Base-by-base conservation (phyloP, 352 stramenopile species). In the Globisporangium lucens region DNA sequence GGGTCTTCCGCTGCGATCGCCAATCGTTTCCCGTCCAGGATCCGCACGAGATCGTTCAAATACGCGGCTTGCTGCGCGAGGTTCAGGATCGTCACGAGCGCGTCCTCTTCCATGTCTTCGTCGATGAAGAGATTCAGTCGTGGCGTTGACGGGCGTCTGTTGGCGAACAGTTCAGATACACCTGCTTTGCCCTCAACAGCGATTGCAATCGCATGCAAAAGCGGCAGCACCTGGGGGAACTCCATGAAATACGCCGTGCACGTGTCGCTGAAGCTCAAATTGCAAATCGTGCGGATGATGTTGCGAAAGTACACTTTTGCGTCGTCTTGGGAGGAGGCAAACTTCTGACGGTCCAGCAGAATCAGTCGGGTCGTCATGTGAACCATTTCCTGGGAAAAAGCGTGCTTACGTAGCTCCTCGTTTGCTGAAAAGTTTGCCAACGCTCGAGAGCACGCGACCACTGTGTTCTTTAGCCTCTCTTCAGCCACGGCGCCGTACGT, bases 341-440 rank as follows among this genome's bases (percentile, higher is more conserved):
- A 67, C 17, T 74, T 77, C 15, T 74, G 60, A 0, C 72, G 75
- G 53, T 90, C 73, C 2, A 93, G 58, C 4, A 90, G 46, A 24
- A 80, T 74, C 4, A 91, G 64, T 8, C 76, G 74, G 3, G 78
- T 80, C 0, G 79, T 74, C 61, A 91, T 68, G 12, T 85, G 69
- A 52, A 93, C 77, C 17, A 90, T 73, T 2, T 91, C 83, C 3
- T 75, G 62, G 20, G 69, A 56, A 56, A 92, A 89, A 33, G 75
- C 76, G 12, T 83, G 73, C 1, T 72, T 69, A 15, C 81, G 80
- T 17, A 87, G 60, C 13, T 94, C 84, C 8, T 75, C 69, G 56
- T 80, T 89, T n/a, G 80, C 82, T 0, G 87, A 91, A 53, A 94
- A 83, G 65, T 94, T 94, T 0, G 74, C 80, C 0, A 94, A 67